Base-by-base conservation (phyloP, 805 yeast species). In the Sungouiella blattae region DNA sequence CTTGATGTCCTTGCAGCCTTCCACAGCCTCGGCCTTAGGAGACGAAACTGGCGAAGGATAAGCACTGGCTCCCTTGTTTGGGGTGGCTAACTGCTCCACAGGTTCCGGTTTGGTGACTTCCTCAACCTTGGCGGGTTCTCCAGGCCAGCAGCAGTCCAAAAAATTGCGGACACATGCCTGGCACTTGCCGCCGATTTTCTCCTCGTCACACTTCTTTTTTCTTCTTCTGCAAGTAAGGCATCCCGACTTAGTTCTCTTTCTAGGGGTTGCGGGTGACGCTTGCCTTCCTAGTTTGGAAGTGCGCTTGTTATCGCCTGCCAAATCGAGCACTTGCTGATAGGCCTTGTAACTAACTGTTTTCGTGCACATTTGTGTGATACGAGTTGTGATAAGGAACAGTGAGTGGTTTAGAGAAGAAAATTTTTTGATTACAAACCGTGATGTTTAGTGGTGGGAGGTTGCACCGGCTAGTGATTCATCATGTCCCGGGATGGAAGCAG, bases 131-230 rank as follows among this genome's bases (percentile, higher is more conserved):
- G 30, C 21, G 6, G 16, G 18, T 24, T 26, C 37, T 8, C 28
- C 61, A 3, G 69, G 64, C 73, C 73, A 68, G 40, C 64, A 56
- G 39, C 73, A 68, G 37, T 64, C 69, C 35, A 68, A 53, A 32
- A 65, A 67, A 56, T 68, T 68, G 40, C 73, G 53, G 5, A 64
- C 56, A 40, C 73, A 68, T 5, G 62, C 71, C 45, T 66, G 69
- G 45, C 73, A 68, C 43, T 68, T 68, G 5, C 73, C 73, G 37
- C 60, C 60, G 7, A 56, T 61, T 22, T 49, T 26, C 26, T 42
- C 31, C 43, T 75, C 76, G 47, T 78, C 83, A 56, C 85, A 78
- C 60, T 78, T 78, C 61, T 80, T 70, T 58, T 79, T 80, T 48
- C 83, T 69, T 41, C 73, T 69, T 35, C 84, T 67, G 53, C 87